These are phyloP conservation scores for Guyanaporus albipodus DNA, from an alignment of 768 basidiomycete genomes.

Conservation along the genomic window DNA sequence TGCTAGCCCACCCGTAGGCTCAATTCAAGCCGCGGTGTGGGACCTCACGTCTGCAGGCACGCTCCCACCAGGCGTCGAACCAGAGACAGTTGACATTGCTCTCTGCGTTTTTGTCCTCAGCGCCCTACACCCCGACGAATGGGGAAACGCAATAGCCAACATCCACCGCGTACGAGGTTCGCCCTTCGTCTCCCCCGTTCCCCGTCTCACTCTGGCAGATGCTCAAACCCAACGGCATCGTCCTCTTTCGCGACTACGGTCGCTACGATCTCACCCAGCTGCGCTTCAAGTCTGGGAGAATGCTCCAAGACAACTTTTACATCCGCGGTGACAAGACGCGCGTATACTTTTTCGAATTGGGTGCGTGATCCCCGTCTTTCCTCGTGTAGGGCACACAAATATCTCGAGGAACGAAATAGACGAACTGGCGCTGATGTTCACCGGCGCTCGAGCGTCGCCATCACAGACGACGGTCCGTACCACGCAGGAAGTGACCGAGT, in stretches of 20 bases:
- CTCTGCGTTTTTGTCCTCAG: constrained; percentile 94
- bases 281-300: constrained; percentile 81
- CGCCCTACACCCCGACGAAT: constrained; percentile 91
- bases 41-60: constrained; percentile 67
- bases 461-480: constrained; percentile 29
- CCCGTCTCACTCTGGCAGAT: constrained; percentile 48
- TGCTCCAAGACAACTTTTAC: constrained; percentile 93
- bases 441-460: constrained; percentile 48
- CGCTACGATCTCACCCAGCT: constrained; percentile 93
- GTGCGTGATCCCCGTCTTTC: constrained; percentile 46
- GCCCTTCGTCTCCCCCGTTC: not conserved
- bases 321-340: constrained; percentile 95
- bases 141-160: constrained; percentile 78
- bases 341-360: constrained; percentile 93
- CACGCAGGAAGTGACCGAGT: constrained; percentile 36
- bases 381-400: too few species aligned
- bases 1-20: constrained; percentile 57
- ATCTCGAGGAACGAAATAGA: too few species aligned
- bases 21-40: constrained; percentile 82
- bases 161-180: constrained; percentile 56
- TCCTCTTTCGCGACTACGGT: constrained; percentile 92
- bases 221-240: constrained; percentile 82
- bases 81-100: constrained; percentile 77
- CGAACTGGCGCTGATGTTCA: constrained; percentile 76
- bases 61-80: constrained; percentile 60